Conservation (phyloP, 257 asterid species). For the Solanum tarapatanum region DNA sequence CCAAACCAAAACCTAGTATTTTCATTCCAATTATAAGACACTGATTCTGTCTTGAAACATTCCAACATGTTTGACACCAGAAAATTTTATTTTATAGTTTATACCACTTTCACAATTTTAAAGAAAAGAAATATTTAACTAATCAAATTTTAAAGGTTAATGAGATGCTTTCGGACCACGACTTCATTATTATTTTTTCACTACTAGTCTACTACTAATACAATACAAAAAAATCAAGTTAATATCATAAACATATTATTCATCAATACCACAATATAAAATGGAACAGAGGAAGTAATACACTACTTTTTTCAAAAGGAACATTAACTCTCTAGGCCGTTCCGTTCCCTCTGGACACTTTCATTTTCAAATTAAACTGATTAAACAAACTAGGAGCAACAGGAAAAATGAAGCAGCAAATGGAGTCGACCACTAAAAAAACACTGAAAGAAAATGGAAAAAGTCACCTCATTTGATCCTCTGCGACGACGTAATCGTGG, state of each 20-base stretch:
- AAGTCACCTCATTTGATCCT: conserved; percentile 82
- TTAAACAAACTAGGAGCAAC: background rate
- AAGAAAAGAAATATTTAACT: background rate
- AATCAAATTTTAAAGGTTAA: background rate
- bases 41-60: background rate
- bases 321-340: background rate
- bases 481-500: conserved; percentile 79
- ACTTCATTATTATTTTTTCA: background rate
- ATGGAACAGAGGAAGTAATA: background rate
- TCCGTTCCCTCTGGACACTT: background rate
- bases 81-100: background rate
- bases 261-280: background rate
- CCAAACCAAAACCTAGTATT: background rate
- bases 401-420: background rate
- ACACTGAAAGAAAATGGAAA: background rate
- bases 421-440: background rate
- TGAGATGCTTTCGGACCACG: background rate
- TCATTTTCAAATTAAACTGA: background rate
- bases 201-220: background rate
- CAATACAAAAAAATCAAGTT: background rate
- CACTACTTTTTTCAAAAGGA: background rate
- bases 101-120: background rate
- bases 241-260: background rate
- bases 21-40: background rate
- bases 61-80: background rate